phyloP scores from a whole-genome alignment of 2,329 filamentous ascomycete genomes.

The Cercospora sesami region DNA sequence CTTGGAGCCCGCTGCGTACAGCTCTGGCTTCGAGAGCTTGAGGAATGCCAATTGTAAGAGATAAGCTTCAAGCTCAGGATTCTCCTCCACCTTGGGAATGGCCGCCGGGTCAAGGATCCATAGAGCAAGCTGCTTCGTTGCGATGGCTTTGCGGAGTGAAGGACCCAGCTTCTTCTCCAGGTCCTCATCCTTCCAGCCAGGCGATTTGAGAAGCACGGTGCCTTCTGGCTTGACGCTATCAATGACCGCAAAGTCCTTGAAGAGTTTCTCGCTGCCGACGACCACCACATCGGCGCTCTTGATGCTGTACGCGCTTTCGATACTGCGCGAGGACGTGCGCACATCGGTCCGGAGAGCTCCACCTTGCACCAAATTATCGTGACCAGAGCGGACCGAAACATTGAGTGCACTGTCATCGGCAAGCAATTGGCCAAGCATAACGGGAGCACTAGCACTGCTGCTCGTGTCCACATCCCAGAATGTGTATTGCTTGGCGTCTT shows the following conservation, averaged over 20 bases:
- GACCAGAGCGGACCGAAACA: conserved; percentile 58
- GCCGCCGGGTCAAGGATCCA: conserved; percentile 72
- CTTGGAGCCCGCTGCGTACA: conserved; percentile 62
- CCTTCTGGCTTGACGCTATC: conserved; percentile 46
- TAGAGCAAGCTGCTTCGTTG: conserved; percentile 68
- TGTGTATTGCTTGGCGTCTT: conserved; percentile 73
- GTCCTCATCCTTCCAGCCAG: conserved; percentile 82
- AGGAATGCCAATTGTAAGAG: conserved; percentile 82
- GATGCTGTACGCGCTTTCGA: conserved; percentile 82
- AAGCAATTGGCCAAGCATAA: conserved; percentile 60
- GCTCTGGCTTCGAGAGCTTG: conserved; percentile 68
- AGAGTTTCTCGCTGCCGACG: conserved; percentile 74
- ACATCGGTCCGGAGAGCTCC: conserved; percentile 83
- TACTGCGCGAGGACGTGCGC: conserved; percentile 74
- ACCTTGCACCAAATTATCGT: conserved; percentile 68
- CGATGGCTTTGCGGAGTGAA: conserved; percentile 68
- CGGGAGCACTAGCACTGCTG: conserved; percentile 63
- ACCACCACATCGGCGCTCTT: conserved; percentile 76
- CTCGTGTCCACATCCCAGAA: conserved; percentile 92
- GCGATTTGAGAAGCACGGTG: conserved; percentile 60
- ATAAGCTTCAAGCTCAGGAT: conserved; percentile 61
- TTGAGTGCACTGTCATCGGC: conserved; percentile 62
- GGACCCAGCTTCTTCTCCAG: conserved; percentile 80
- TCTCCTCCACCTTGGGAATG: conserved; percentile 67
- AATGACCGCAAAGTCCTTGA: conserved; percentile 71